Conservation (phyloP, 441 rosid genomes). For the Populus hybrid region DNA sequence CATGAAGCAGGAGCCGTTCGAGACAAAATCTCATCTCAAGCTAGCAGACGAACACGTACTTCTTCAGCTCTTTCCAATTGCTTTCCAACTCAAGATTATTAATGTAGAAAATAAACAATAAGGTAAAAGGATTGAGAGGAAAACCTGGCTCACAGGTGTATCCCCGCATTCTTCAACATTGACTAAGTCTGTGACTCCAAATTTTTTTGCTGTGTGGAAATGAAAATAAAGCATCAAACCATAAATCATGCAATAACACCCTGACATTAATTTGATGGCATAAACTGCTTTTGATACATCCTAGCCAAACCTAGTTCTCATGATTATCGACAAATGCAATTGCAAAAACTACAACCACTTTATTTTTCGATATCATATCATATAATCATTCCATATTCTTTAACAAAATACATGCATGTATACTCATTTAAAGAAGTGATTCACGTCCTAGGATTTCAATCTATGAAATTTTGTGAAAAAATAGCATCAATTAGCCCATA, state of each 20-base stretch:
- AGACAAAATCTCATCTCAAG: not conserved
- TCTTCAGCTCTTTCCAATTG: not conserved
- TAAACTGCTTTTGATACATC: not conserved
- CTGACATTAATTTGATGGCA: not conserved
- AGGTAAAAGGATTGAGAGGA: not conserved
- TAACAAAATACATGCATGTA: not conserved
- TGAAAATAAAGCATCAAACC: not conserved
- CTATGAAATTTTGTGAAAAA: not conserved
- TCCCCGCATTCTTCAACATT: constrained; percentile 40
- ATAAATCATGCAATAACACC: not conserved
- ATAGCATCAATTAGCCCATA: not conserved
- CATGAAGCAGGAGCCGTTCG: not conserved
- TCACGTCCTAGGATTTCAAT: not conserved
- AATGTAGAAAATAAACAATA: not conserved
- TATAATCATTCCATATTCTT: not conserved
- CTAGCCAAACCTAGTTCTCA: not conserved
- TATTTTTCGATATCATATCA: no score
- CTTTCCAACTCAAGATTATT: not conserved
- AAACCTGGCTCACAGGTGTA: constrained; percentile 61
- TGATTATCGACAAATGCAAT: not conserved
- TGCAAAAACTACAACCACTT: not conserved
- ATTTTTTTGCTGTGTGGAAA: constrained; percentile 44
- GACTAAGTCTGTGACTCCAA: constrained; percentile 72
- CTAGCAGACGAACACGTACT: not conserved
- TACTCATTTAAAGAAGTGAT: not conserved